phyloP scores from a whole-genome alignment of 2,329 filamentous ascomycete genomes.

The Chaetomium olivaceum region DNA sequence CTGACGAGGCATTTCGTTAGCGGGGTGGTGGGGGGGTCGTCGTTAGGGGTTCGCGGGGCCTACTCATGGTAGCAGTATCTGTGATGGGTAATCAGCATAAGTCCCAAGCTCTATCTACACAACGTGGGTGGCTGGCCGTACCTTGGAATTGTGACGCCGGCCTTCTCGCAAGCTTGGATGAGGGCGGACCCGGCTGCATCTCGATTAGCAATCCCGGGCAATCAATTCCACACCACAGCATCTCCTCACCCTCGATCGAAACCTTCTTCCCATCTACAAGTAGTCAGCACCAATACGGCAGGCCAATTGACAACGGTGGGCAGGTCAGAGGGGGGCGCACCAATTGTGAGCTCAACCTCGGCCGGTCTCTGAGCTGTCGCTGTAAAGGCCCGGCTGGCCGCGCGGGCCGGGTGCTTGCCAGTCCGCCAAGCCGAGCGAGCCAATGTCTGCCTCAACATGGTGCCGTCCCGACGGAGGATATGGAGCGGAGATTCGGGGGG shows the following conservation, averaged over 20 bases:
- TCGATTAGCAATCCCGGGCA: conserved; percentile 36
- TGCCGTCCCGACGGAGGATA: conserved; percentile 58
- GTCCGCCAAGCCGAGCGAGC: conserved; percentile 69
- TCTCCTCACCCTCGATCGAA: conserved; percentile 66
- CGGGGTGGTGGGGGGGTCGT: conserved; percentile 30
- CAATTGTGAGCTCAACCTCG: conserved; percentile 96
- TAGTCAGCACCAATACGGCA: conserved; percentile 24
- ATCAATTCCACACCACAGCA: conserved; percentile 20
- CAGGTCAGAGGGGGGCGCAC: conserved; percentile 51
- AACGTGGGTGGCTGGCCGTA: conserved; percentile 42
- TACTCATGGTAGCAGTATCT: conserved; percentile 99
- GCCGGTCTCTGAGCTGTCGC: conserved; percentile 76
- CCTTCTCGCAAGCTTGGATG: conserved; percentile 99
- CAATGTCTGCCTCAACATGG: conserved; percentile 68
- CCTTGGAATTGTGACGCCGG: conserved; percentile 85
- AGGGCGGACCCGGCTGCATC: conserved; percentile 84
- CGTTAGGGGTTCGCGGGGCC: conserved; percentile 42
- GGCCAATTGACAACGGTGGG: conserved; percentile 34
- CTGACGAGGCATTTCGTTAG: conserved; percentile 49
- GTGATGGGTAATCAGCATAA: conserved; percentile 38
- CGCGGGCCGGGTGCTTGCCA: conserved; percentile 55
- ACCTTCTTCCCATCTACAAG: conserved; percentile 91
- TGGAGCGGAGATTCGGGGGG: conserved; percentile 35
- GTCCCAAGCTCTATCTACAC: background rate
- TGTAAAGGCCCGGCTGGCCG: conserved; percentile 76